Conservation (phyloP, 345 rosid species). For the Pseudoturritis turrita region DNA sequence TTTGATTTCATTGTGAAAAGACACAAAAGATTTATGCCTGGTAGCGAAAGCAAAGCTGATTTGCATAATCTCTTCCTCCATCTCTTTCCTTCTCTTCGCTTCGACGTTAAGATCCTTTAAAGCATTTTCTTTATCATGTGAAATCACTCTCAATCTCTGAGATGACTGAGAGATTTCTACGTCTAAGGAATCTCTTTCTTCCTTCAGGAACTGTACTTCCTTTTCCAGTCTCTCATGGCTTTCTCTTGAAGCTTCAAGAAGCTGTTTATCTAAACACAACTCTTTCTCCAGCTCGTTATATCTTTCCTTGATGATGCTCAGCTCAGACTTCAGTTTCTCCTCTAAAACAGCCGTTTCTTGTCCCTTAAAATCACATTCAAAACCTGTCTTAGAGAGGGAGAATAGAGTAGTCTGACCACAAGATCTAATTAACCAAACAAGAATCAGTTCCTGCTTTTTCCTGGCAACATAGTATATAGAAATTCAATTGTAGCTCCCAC, state of each 20-base stretch:
- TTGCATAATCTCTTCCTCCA: constrained; percentile 72
- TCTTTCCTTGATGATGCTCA: constrained; percentile 47
- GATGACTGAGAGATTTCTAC: constrained; percentile 39
- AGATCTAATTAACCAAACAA: background rate
- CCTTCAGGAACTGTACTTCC: constrained; percentile 50
- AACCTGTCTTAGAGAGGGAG: constrained; percentile 39
- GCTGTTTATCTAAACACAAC: constrained; percentile 37
- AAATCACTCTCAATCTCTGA: constrained; percentile 39
- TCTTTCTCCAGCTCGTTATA: constrained; percentile 46
- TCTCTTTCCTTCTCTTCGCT: constrained; percentile 54
- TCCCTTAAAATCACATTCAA: constrained; percentile 55
- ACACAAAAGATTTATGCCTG: constrained; percentile 53
- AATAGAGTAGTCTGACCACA: constrained; percentile 17
- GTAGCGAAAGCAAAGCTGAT: constrained; percentile 56
- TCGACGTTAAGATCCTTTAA: constrained; percentile 56
- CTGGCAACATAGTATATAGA: background rate
- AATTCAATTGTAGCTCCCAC: background rate
- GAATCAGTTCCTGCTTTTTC: background rate
- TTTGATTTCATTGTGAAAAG: constrained; percentile 60
- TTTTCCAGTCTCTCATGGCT: constrained; percentile 48
- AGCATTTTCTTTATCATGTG: constrained; percentile 53
- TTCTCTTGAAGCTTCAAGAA: constrained; percentile 48
- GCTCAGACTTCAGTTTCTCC: constrained; percentile 44
- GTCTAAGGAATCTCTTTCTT: constrained; percentile 55
- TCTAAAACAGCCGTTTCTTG: constrained; percentile 39